phyloP scores from a whole-genome alignment of 371 early-diverging fungal species.

The Mycotypha africana region DNA sequence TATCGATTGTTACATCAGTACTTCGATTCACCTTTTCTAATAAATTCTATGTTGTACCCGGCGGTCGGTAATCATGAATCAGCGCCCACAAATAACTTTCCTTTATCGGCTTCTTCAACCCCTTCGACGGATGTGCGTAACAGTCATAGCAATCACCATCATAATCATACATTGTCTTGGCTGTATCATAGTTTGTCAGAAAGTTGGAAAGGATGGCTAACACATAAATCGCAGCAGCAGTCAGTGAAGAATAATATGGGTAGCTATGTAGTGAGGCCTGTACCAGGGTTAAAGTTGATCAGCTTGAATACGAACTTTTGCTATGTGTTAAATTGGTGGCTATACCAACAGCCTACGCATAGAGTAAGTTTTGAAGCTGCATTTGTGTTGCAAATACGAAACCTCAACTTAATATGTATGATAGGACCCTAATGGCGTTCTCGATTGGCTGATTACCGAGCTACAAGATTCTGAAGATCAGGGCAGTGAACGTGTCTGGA shows the following conservation, averaged over 20 bases:
- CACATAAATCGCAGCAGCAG: constrained; percentile 13
- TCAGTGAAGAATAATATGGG: constrained; percentile 39
- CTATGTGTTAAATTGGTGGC: not conserved
- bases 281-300: constrained; percentile 45
- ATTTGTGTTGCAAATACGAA: no score
- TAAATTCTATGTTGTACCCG: constrained; percentile 44
- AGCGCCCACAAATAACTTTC: constrained; percentile 46
- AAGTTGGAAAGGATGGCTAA: constrained; percentile 52
- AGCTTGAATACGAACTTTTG: constrained; percentile 50
- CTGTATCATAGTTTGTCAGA: constrained; percentile 41
- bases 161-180: constrained; percentile 32
- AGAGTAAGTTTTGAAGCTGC: no score
- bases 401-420: no score
- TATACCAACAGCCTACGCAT: constrained; percentile 28
- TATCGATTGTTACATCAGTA: constrained; percentile 30
- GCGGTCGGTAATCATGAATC: constrained; percentile 56
- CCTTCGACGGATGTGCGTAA: no score
- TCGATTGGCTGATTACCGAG: constrained; percentile 46
- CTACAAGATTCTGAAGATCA: constrained; percentile 54
- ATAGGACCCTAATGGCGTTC: constrained; percentile 50
- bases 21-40: constrained; percentile 28
- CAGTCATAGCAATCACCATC: constrained; percentile 23
- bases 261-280: constrained; percentile 42
- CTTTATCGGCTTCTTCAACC: constrained; percentile 24
- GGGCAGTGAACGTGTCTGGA: constrained; percentile 49